These are phyloP conservation scores for Yamadazyma sp. DNA, from an alignment of 805 yeast genomes.

Conservation along the genomic window DNA sequence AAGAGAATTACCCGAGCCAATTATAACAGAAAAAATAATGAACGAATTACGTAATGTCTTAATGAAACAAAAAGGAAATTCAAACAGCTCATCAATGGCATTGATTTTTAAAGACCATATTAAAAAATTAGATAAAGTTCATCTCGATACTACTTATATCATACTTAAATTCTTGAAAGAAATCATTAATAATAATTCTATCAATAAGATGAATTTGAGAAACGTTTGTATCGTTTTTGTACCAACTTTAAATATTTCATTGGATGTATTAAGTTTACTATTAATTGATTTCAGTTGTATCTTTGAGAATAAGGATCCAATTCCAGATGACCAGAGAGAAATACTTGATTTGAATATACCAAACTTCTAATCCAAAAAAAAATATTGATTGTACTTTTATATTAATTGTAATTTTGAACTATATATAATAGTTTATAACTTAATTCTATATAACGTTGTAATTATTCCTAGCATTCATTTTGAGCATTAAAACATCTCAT, in stretches of 20 bases:
- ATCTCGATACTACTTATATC: conserved; percentile 58
- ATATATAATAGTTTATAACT: no score
- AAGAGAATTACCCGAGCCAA: conserved; percentile 67
- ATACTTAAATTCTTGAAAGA: conserved; percentile 66
- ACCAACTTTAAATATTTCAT: conserved; percentile 71
- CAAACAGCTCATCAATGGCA: conserved; percentile 19
- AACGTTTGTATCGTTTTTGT: conserved; percentile 80
- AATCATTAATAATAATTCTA: conserved; percentile 56
- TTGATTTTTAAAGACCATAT: conserved; percentile 30
- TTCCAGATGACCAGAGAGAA: conserved; percentile 42
- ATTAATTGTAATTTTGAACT: no score
- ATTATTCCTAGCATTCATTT: not conserved
- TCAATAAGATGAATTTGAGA: conserved; percentile 80
- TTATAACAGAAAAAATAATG: conserved; percentile 55
- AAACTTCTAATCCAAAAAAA: conserved; percentile 29
- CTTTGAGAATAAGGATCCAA: conserved; percentile 51
- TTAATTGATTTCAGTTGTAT: conserved; percentile 61
- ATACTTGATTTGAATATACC: conserved; percentile 54
- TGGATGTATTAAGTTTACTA: conserved; percentile 55
- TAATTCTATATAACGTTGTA: no score
- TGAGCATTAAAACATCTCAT: no score
- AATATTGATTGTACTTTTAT: no score
- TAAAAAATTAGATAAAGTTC: conserved; percentile 49
- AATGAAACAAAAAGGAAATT: conserved; percentile 11
- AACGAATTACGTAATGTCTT: conserved; percentile 26